Percentiles rank a stretch among this genome's conserved stretches.
phyloP scores from a whole-genome alignment of 2,329 filamentous ascomycete species.

The Chaetomium sp. region DNA sequence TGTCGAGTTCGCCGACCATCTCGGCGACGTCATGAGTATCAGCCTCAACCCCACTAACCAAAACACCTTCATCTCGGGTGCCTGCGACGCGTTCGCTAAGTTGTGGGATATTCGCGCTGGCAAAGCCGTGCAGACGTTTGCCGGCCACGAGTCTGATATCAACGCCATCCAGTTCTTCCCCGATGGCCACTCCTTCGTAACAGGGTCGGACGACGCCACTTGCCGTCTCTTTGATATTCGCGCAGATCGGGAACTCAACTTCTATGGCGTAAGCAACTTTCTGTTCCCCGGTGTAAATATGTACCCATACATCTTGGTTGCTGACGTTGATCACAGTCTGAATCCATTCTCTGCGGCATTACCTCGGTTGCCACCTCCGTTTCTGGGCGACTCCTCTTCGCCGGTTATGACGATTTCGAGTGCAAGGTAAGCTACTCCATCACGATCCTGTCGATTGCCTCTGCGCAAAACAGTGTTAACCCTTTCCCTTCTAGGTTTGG shows the following conservation, averaged over 20 bases:
- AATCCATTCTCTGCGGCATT: constrained; percentile 95
- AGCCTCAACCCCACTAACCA: constrained; percentile 99
- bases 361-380: constrained; percentile 98
- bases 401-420: constrained; percentile 97
- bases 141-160: constrained; percentile 97
- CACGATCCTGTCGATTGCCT: not conserved
- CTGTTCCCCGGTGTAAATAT: constrained; percentile 15
- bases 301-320: constrained; percentile 7
- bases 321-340: constrained; percentile 55
- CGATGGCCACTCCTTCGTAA: constrained; percentile 96
- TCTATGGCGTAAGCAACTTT: constrained; percentile 53
- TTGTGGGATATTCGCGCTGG: constrained; percentile 98
- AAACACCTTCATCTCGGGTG: constrained; percentile 98
- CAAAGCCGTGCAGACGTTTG: constrained; percentile 97
- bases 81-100: constrained; percentile 97
- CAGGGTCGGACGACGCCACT: constrained; percentile 93
- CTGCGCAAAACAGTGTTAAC: constrained; percentile 19
- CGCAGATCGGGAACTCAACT: constrained; percentile 73
- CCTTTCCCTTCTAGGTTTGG: constrained; percentile 65
- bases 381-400: constrained; percentile 88
- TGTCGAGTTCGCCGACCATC: constrained; percentile 95
- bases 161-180: constrained; percentile 99
- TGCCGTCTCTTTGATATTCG: constrained; percentile 97
- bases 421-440: constrained; percentile 69
- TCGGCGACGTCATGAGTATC: constrained; percentile 99